These are phyloP conservation scores for Cladochytrium replicatum DNA, from an alignment of 192 early-diverging fungal species.

Conservation along the genomic window DNA sequence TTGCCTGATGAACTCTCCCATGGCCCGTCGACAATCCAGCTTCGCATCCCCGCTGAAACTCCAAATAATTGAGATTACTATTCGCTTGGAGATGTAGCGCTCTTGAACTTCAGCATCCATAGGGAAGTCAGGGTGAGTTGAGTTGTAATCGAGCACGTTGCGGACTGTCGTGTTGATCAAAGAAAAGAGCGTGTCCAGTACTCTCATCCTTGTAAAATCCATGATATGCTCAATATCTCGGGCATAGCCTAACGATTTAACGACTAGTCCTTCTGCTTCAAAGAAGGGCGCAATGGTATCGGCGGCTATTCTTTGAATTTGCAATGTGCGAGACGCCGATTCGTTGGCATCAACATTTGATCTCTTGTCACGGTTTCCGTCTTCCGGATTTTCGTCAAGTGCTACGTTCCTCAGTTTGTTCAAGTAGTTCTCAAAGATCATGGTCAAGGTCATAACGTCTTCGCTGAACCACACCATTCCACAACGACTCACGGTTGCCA, in stretches of 20 bases:
- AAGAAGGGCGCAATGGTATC: slow-evolving; percentile 62
- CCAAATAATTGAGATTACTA: slow-evolving; percentile 81
- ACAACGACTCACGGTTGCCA: slow-evolving; percentile 96
- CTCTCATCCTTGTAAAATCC: slow-evolving; percentile 89
- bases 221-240: slow-evolving; percentile 81
- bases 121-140: slow-evolving; percentile 90
- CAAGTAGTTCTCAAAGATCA: slow-evolving; percentile 79
- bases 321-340: slow-evolving; percentile 30
- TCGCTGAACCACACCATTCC: slow-evolving; percentile 99
- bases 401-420: slow-evolving; percentile 58
- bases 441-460: slow-evolving; percentile 68
- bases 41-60: slow-evolving; percentile 87
- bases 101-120: slow-evolving; percentile 68
- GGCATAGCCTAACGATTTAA: slow-evolving; percentile 58
- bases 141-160: slow-evolving; percentile 80
- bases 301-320: slow-evolving; percentile 68
- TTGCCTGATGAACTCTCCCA: slow-evolving; percentile 76
- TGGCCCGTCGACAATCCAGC: slow-evolving; percentile 51
- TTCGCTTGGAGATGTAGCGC: slow-evolving; percentile 69
- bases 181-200: slow-evolving; percentile 77
- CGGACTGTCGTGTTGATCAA: slow-evolving; percentile 80
- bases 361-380: slow-evolving; percentile 32
- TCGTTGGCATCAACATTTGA: slow-evolving; percentile 35
- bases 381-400: slow-evolving; percentile 76
- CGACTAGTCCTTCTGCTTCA: slow-evolving; percentile 63